These are phyloP conservation scores for Pisolithus orientalis DNA, from an alignment of 768 basidiomycete genomes.

Conservation along the genomic window DNA sequence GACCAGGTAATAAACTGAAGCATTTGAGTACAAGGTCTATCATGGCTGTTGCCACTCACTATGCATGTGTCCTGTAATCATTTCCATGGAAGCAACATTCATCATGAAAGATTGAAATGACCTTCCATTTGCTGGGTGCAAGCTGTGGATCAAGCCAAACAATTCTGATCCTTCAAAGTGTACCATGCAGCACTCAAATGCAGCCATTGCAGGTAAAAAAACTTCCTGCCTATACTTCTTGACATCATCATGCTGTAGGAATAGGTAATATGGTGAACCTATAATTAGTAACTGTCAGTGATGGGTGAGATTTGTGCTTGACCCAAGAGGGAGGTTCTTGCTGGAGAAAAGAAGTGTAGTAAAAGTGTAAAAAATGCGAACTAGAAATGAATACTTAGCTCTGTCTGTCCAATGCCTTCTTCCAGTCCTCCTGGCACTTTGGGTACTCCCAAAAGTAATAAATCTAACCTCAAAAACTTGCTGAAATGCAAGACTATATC, in stretches of 20 bases:
- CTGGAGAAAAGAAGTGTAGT: no score
- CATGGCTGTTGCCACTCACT: constrained; percentile 12
- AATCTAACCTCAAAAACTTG: no score
- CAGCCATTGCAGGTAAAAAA: constrained; percentile 14
- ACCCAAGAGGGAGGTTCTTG: no score
- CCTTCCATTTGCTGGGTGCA: constrained; percentile 15
- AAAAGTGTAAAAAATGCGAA: no score
- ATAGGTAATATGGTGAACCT: no score
- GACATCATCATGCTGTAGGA: not conserved
- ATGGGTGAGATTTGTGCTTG: no score
- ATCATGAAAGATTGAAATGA: constrained; percentile 13
- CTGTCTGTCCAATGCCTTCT: no score
- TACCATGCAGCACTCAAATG: constrained; percentile 15
- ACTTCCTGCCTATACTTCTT: constrained; percentile 7
- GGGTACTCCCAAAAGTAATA: no score
- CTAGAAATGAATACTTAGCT: no score
- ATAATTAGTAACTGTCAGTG: no score
- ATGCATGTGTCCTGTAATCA: constrained; percentile 22
- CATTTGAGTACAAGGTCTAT: not conserved
- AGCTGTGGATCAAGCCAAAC: constrained; percentile 14
- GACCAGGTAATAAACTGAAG: constrained; percentile 1
- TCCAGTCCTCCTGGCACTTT: no score
- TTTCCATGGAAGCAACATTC: constrained; percentile 14
- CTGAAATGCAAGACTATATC: no score
- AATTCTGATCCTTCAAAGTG: constrained; percentile 18